Base-by-base conservation (phyloP, 345 rosid species). In the Raphanus raphanistrum region DNA sequence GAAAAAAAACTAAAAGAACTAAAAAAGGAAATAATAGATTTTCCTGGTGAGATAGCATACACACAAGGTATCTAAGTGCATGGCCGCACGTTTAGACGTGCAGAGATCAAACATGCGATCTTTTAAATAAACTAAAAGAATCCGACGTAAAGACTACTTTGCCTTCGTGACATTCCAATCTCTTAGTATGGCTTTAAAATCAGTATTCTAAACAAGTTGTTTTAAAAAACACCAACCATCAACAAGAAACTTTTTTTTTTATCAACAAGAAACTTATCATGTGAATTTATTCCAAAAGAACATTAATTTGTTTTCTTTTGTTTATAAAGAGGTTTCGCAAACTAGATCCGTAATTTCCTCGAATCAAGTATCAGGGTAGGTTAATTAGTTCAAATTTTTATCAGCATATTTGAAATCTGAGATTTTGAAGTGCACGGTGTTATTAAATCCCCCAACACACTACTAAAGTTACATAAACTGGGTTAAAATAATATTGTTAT, bases 21-120 rank as follows among this genome's bases (percentile, higher is more conserved):
- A 11, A 26, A 27, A 72, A 59, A 32, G 67, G 62, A 43, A 45
- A 78, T 26, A 66, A 72, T 59, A 66, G 69, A 78, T 78, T 63
- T 72, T 32, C 60, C 41, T 72, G 69, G 72, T 78, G 66, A 70
- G 75, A 70, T 33, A 33, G 50, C 35, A 6, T 61, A 66, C 36
- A 48, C 63, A 75, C 74, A 79, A 79, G 74, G 82, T 73, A 79
- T 79, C 78, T 9, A 50, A 68, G 71, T 29, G 78, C 75, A 68
- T 73, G 82, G 54, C 65, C 77, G 68, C 82, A 79, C 78, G 82
- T 79, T 77, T 79, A 45, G 66, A 79, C 77, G 66, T 78, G 81
- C 74, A 75, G 15, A 45, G 11, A 43, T 31, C 67, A 77, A 64
- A 77, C 32, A 38, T 78, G 67, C 50, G 31, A 58, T 55, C 52